Evolutionary conservation across 106 monocot species (phyloP), one percentile per base, ranked within the genome.

Genomic region (Phalaenopsis equestris): DNA sequence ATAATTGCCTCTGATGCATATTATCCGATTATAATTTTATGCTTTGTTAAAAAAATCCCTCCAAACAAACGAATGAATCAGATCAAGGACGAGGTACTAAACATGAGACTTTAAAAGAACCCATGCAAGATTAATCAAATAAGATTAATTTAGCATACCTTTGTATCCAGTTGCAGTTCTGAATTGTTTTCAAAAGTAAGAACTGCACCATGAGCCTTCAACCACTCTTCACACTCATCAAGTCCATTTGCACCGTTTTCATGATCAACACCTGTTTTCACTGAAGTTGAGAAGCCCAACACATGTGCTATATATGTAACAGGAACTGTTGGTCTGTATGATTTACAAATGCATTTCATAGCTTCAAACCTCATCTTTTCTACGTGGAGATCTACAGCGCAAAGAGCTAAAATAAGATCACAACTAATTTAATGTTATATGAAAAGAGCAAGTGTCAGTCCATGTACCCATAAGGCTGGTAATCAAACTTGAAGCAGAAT

Each of bases 171-270:
- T 47, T 89, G 94, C 61, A 81, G 18, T 47, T 97, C 94, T 73
- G 90, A 88, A 75, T 68, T 87, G 79, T 67, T 81, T 24, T 92
- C 90, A 16, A 72, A 72, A 30, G 37, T 83, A 75, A 98, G 79
- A 85, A 84, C 75, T 52, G 94, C 94, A 77, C 97, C 97, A 86
- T 98, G 97, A 12, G 90, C 86, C 78, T 84, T 89, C 77, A 98
- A 85, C 97, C 97, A 98, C 61, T 92, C 90, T 41, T 90, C 94
- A 67, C 94, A 98, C 48, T 94, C 94, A n/a, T 91, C 92, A n/a
- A 76, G 58, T 56, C 84, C 80, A 79, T 80, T 83, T 64, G 73
- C 37, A 10, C 41, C 77, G 57, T 88, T 79, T 6, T 52, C 85
- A 41, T 81, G 72, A 77, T 72, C 77, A 79, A 84, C 77, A 3